phyloP scores from a whole-genome alignment of 768 basidiomycete genomes.

The Termitomyces sp. region DNA sequence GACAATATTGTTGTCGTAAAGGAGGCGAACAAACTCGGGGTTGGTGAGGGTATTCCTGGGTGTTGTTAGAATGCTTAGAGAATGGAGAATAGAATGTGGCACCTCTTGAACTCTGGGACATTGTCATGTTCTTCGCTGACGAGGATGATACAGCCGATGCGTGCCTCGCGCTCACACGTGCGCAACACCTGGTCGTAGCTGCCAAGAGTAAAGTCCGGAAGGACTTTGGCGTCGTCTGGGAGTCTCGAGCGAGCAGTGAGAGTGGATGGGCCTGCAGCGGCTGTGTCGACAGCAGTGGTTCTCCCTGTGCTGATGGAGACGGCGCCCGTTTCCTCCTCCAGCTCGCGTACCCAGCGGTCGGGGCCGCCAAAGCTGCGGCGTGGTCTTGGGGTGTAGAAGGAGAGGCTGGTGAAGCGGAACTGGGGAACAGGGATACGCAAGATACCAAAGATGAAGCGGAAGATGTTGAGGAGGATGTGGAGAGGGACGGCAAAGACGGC shows the following conservation, averaged over 20 bases:
- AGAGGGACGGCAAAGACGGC: conserved; percentile 60
- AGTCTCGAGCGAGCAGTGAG: conserved; percentile 33
- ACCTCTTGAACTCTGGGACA: conserved; percentile 84
- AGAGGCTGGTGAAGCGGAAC: conserved; percentile 47
- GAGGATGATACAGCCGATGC: conserved; percentile 78
- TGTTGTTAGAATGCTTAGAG: not conserved
- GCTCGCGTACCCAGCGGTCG: conserved; percentile 74
- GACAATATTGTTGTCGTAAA: conserved; percentile 73
- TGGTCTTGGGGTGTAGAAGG: conserved; percentile 40
- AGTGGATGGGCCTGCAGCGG: conserved; percentile 45
- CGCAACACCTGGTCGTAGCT: conserved; percentile 80
- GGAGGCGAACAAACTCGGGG: conserved; percentile 59
- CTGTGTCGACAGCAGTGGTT: conserved; percentile 29
- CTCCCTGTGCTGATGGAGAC: conserved; percentile 47
- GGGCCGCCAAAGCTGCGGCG: conserved; percentile 46
- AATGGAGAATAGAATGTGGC: conserved; percentile 16
- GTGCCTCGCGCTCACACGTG: conserved; percentile 65
- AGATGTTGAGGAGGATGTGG: conserved; percentile 54
- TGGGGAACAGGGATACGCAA: conserved; percentile 70
- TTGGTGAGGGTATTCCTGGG: conserved; percentile 75
- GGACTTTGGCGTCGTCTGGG: conserved; percentile 42
- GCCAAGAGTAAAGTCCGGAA: conserved; percentile 82
- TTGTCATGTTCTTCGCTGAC: conserved; percentile 92
- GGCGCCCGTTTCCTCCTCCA: conserved; percentile 87
- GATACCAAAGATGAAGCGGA: conserved; percentile 64